Evolutionary conservation across 352 stramenopile genomes (phyloP).

Genomic region (Globisporangium okanoganense): DNA sequence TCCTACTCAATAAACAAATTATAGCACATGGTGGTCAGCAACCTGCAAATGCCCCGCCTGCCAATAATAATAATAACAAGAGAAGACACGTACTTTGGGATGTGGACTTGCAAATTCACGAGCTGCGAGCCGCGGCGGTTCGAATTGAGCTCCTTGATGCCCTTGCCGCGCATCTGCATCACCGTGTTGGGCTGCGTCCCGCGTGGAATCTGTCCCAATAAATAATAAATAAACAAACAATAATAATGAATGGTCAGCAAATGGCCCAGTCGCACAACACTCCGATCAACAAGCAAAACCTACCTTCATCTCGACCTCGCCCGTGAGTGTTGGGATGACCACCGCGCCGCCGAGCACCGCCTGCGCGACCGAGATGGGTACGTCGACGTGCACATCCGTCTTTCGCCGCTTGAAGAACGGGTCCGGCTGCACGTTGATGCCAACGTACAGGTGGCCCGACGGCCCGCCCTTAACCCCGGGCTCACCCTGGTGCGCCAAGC

Average conservation of each 20-base stretch:
- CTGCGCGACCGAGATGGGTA: slow-evolving; percentile 92
- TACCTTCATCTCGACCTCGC: slow-evolving; percentile 98
- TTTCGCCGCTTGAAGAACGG: slow-evolving; percentile 96
- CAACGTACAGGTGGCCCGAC: slow-evolving; percentile 92
- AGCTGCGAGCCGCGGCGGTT: slow-evolving; percentile 94
- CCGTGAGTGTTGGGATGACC: slow-evolving; percentile 96
- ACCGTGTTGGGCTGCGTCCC: slow-evolving; percentile 95
- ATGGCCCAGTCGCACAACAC: no score
- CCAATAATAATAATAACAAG: no score
- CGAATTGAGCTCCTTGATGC: slow-evolving; percentile 94
- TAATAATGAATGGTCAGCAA: no score
- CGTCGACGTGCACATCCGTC: slow-evolving; percentile 92
- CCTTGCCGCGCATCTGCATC: slow-evolving; percentile 95
- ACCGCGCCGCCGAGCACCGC: slow-evolving; percentile 92
- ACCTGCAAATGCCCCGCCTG: no score
- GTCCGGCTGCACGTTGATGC: slow-evolving; percentile 92
- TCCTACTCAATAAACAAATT: slow-evolving; percentile 32
- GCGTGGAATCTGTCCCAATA: slow-evolving; percentile 91
- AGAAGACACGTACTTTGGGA: slow-evolving; percentile 85
- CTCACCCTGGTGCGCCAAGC: slow-evolving; percentile 91
- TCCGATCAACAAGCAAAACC: no score
- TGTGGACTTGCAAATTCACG: slow-evolving; percentile 95
- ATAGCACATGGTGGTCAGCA: no score
- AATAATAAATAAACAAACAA: no score
- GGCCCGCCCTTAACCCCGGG: slow-evolving; percentile 79